phyloP scores from a whole-genome alignment of 345 rosid genomes.

The Euclidium syriacum region DNA sequence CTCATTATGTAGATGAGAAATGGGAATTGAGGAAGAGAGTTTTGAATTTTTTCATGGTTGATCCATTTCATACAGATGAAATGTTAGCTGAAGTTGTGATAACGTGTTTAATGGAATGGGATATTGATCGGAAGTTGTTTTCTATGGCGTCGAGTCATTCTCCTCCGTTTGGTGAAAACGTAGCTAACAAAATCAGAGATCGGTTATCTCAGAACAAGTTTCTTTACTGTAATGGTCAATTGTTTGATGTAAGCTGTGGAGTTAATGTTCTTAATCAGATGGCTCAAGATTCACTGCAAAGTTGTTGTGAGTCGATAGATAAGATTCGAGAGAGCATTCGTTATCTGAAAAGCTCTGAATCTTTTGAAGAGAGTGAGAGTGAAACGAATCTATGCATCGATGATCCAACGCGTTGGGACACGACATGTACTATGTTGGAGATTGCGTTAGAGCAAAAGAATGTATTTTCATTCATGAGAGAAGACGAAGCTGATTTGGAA shows the following conservation, averaged over 20 bases:
- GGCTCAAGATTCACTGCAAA: slow-evolving; percentile 55
- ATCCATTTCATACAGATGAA: slow-evolving; percentile 55
- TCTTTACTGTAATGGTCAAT: slow-evolving; percentile 56
- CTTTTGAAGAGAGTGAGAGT: slow-evolving; percentile 34
- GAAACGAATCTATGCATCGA: slow-evolving; percentile 45
- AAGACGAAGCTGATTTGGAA: slow-evolving; percentile 55
- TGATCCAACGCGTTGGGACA: slow-evolving; percentile 55
- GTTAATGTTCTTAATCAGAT: slow-evolving; percentile 50
- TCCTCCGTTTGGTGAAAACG: slow-evolving; percentile 34
- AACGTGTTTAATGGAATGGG: slow-evolving; percentile 76
- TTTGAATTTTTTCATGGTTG: slow-evolving; percentile 47
- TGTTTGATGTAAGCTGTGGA: slow-evolving; percentile 62
- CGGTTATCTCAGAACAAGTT: slow-evolving; percentile 65
- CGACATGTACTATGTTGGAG: slow-evolving; percentile 61
- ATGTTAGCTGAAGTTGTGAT: slow-evolving; percentile 59
- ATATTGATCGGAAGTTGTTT: slow-evolving; percentile 69
- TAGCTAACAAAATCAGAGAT: slow-evolving; percentile 54
- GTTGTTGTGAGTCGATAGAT: slow-evolving; percentile 34
- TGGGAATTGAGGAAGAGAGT: slow-evolving; percentile 62
- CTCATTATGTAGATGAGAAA: slow-evolving; percentile 58
- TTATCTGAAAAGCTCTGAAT: slow-evolving; percentile 46
- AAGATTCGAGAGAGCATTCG: slow-evolving; percentile 53
- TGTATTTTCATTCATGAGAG: slow-evolving; percentile 42
- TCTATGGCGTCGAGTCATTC: slow-evolving; percentile 55
- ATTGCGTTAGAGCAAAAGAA: slow-evolving; percentile 46